A percentile compares a stretch with the other conserved stretches of the same genome.
Evolutionary conservation across 1,139 yeast genomes (phyloP).

Genomic region (Protomyces lactucae-debilis): DNA sequence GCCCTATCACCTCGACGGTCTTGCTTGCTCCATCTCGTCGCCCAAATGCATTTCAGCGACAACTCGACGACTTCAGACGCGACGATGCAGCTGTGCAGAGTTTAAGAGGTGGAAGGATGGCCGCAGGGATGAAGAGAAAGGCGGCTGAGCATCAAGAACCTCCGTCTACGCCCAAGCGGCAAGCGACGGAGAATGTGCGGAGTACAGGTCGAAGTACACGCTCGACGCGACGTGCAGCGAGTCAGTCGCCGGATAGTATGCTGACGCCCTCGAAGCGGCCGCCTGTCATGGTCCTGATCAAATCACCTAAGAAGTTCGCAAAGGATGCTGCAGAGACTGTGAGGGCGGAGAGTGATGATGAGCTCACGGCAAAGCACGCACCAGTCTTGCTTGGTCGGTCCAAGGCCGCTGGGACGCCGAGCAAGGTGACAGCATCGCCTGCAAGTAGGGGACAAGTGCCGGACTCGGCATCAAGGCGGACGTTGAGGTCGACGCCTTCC

Average conservation of each 20-base stretch:
- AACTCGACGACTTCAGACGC: background rate
- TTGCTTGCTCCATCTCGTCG: background rate
- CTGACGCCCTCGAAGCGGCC: background rate
- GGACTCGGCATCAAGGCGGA: too few species aligned
- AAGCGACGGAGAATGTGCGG: background rate
- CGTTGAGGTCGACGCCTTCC: background rate
- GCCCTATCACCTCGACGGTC: background rate
- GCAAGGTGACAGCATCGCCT: too few species aligned
- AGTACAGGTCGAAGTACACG: background rate
- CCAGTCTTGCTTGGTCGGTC: background rate
- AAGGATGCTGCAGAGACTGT: background rate
- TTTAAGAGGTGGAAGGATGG: background rate
- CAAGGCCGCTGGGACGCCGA: too few species aligned
- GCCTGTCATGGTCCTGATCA: background rate
- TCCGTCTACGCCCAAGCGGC: background rate
- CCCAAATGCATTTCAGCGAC: background rate
- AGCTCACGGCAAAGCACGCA: background rate
- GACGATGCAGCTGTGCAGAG: background rate
- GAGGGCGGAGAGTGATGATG: background rate
- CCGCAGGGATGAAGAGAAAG: background rate
- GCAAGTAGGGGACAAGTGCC: too few species aligned
- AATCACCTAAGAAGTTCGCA: background rate
- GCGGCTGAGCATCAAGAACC: background rate
- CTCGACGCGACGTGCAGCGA: background rate
- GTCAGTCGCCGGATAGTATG: background rate